Percentiles rank a stretch among this genome's conserved stretches.
Conservation (phyloP, 768 basidiomycete species). For the Boletus tomentosulus region DNA sequence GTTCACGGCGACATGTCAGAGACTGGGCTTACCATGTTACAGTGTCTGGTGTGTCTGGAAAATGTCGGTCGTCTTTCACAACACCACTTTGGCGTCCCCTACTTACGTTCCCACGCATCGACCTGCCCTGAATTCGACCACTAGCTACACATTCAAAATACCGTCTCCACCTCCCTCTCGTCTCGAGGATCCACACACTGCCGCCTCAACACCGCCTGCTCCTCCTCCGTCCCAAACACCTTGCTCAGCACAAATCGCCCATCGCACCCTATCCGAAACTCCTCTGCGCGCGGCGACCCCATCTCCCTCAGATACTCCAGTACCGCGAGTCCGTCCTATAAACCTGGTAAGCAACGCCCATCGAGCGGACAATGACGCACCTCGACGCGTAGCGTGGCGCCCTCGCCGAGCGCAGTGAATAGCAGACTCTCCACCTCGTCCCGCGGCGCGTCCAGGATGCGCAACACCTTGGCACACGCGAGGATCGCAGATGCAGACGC, state of each 20-base stretch:
- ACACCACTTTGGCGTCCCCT: slow-evolving; percentile 20
- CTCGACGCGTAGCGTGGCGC: slow-evolving; percentile 42
- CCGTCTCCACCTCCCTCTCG: slow-evolving; percentile 18
- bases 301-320: slow-evolving; percentile 47
- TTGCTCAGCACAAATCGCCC: slow-evolving; percentile 57
- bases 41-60: slow-evolving; percentile 20
- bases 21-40: slow-evolving; percentile 29
- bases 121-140: slow-evolving; percentile 26
- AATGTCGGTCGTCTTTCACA: slow-evolving; percentile 5
- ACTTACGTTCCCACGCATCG: slow-evolving; percentile 18
- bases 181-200: slow-evolving; percentile 20
- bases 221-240: slow-evolving; percentile 55
- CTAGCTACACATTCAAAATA: slow-evolving; percentile 14
- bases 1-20: not conserved
- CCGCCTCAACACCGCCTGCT: slow-evolving; percentile 41
- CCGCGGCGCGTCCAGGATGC: slow-evolving; percentile 41
- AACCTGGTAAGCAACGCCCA: not conserved
- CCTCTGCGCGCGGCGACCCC: slow-evolving; percentile 51
- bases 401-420: slow-evolving; percentile 45
- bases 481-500: slow-evolving; percentile 53
- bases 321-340: slow-evolving; percentile 50
- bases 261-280: slow-evolving; percentile 56
- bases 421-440: slow-evolving; percentile 60
- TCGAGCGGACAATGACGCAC: slow-evolving; percentile 31
- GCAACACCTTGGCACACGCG: slow-evolving; percentile 57